Evolutionary conservation across 768 basidiomycete species (phyloP).

Genomic region (Chalciporus chontae): DNA sequence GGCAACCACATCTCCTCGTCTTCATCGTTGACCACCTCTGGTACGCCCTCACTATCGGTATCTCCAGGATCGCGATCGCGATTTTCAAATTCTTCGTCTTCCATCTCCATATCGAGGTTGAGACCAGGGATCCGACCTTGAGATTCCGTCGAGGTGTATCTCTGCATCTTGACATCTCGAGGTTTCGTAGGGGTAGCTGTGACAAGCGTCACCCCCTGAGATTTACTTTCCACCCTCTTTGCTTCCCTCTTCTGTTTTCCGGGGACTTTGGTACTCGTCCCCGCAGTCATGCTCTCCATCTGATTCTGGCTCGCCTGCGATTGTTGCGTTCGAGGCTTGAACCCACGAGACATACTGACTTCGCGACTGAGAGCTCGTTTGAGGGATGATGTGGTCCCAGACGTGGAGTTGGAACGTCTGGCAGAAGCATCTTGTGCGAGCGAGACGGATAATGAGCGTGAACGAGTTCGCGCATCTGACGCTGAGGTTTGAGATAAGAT

Average conservation of each 20-base stretch:
- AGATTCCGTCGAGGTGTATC: constrained; percentile 6
- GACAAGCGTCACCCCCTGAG: constrained; percentile 39
- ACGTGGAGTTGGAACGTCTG: constrained; percentile 29
- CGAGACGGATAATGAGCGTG: constrained; percentile 65
- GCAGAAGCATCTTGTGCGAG: constrained; percentile 58
- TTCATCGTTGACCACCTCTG: constrained; percentile 14
- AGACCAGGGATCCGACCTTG: constrained; percentile 6
- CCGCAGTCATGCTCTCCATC: neutral
- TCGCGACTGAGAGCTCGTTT: constrained; percentile 62
- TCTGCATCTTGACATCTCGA: constrained; percentile 5
- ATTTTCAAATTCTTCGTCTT: neutral
- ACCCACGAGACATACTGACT: constrained; percentile 72
- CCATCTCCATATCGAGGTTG: neutral
- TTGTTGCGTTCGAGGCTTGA: constrained; percentile 43
- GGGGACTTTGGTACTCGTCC: constrained; percentile 12
- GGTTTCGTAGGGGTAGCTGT: constrained; percentile 52
- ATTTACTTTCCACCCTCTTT: constrained; percentile 3
- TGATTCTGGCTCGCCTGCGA: constrained; percentile 11
- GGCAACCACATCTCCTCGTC: constrained; percentile 42
- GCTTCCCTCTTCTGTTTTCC: constrained; percentile 9
- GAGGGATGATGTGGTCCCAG: constrained; percentile 38
- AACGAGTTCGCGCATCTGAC: constrained; percentile 40
- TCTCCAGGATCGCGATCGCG: neutral
- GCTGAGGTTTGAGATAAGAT: constrained; percentile 13
- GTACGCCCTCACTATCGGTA: constrained; percentile 5